Conservation (phyloP, 2,329 filamentous ascomycete species). For the Trichoderma hamatum region DNA sequence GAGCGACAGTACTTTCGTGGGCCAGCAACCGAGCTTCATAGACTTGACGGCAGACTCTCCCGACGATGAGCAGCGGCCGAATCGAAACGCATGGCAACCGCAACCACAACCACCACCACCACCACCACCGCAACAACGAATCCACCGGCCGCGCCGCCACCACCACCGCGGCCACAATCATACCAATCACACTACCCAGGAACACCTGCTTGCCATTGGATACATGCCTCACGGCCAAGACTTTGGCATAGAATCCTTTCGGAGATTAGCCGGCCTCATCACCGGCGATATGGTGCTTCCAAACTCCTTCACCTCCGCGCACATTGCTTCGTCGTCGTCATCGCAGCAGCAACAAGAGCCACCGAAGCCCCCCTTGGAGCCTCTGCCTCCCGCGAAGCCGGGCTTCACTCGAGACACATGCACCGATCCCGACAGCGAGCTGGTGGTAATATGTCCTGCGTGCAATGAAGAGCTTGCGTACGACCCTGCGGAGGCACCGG, state of each 20-base stretch:
- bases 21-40: slow-evolving; percentile 46
- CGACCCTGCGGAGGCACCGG: slow-evolving; percentile 54
- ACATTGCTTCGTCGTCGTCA: not conserved
- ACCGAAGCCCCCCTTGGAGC: slow-evolving; percentile 58
- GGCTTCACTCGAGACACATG: slow-evolving; percentile 78
- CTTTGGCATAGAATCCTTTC: slow-evolving; percentile 33
- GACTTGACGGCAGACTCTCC: slow-evolving; percentile 56
- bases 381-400: slow-evolving; percentile 65
- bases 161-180: not conserved
- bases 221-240: slow-evolving; percentile 26
- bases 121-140: slow-evolving; percentile 11
- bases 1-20: slow-evolving; percentile 50
- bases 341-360: slow-evolving; percentile 32
- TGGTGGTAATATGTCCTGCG: slow-evolving; percentile 79
- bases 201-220: slow-evolving; percentile 36
- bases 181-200: slow-evolving; percentile 14
- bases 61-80: slow-evolving; percentile 36
- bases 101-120: slow-evolving; percentile 28
- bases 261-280: slow-evolving; percentile 36
- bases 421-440: slow-evolving; percentile 55
- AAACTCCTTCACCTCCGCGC: slow-evolving; percentile 34
- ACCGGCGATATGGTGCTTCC: slow-evolving; percentile 31
- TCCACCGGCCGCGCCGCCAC: slow-evolving; percentile 21
- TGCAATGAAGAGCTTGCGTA: slow-evolving; percentile 83
- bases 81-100: slow-evolving; percentile 14